Base-by-base conservation (phyloP, 305 asterid species). In the Fraxinus sp. region DNA sequence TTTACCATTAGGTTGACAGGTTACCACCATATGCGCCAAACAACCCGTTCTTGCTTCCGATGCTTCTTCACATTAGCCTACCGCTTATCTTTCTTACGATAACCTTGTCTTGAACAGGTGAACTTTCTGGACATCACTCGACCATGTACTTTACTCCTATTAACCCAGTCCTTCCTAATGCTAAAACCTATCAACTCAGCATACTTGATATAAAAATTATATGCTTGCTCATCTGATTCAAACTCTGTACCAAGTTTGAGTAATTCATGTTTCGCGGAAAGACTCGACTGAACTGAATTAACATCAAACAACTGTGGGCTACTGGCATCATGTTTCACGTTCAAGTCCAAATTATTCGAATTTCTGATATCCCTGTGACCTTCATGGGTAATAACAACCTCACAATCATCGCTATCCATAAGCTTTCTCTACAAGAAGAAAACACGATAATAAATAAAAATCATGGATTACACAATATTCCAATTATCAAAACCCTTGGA, bases 81-180 rank as follows among this genome's bases (percentile, higher is more conserved):
- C 70, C 94, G 86, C 84, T 89, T 91, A 85, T 89, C 93, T 81
- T 85, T 88, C 85, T 88, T 88, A 6, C 94, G 88, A 75, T 89
- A 90, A 71, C 94, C 94, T 79, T 91, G 90, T 83, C 94, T 87
- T 37, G 90, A 91, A 78, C 94, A 91, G 57, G 93, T 89, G 82
- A 91, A 91, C 84, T 91, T 91, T 84, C 92, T 88, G 64, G 93
- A 91, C 90, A 90, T 88, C 85, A 89, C 93, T 79, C 91, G 89
- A 39, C 93, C 94, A 80, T 89, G 94, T 49, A 91, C 91, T 87
- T 91, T 91, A 86, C 94, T 91, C 89, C 89, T 86, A 79, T 91
- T 91, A 81, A 91, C 91, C 94, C 94, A 91, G 71, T 91, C 94
- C 85, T 91, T 91, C 80, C 94, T 80, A 13, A 91, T 86, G 77